Base-by-base conservation (phyloP, 148 eudicot species). In the Euryodendron excelsum region DNA sequence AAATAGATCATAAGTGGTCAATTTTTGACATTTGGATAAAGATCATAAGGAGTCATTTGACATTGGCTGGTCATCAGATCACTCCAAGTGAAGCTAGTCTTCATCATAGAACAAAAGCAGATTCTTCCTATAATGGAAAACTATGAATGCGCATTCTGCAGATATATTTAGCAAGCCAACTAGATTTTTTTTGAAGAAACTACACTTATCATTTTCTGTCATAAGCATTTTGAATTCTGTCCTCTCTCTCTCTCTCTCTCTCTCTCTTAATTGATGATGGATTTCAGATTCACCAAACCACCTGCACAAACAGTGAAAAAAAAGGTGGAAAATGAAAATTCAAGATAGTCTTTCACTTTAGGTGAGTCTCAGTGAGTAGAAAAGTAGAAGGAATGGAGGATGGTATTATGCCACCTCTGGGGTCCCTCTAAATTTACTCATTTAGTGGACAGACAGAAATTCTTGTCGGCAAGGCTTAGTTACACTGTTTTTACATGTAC, bases 371-470 rank as follows among this genome's bases (percentile, higher is more conserved):
- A 48, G 74, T 78, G 71, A 63, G 72, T 61, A 53, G 67, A 84
- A 59, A 59, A 77, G 53, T 73, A 71, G 47, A 56, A 23, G 10
- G 12, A 41, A 7, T 34, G 48, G 11, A 33, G 53, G 20, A 59
- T 55, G 82, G 73, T 73, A 70, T 65, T 53, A 77, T 58, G 65
- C 6, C 69, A 33, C 37, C 53, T 78, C 70, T 75, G 62, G 58
- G 77, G 79, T 74, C 58, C 80, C 63, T 81, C 76, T 78, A 81
- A 69, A 20, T 21, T 55, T 79, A 73, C 80, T 31, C 61, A 75
- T 61, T 81, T 82, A 82, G 89, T 84, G 85, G 86, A 69, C 70
- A 81, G 82, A 84, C 86, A 84, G 78, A 84, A 64, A 78, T 84
- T 71, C 74, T 39, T 86, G 91, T 86, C 89, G 91, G 91, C 86